Base-by-base conservation (phyloP, 768 basidiomycete species). In the Zangia roseola region DNA sequence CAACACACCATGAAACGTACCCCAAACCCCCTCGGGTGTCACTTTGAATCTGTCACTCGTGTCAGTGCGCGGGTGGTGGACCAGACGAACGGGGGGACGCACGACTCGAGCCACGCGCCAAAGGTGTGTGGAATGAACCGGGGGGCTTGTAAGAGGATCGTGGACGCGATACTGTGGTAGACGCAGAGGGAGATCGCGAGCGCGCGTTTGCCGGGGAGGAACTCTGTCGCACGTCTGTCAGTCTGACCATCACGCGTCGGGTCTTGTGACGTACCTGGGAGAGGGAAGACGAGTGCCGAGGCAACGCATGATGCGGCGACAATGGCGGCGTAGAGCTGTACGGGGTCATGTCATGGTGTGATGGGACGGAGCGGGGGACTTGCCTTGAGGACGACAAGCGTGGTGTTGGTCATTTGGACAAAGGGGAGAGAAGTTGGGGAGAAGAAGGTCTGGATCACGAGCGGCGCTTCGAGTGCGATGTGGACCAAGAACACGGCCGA, bases 141-240 rank as follows among this genome's bases (percentile, higher is more conserved):
- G 1, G 89, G 88, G 2, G 86, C 75, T 50, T 87, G 81, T 64
- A 79, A 86, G 41, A 93, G 78, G 41, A 90, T 69, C 3, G 88
- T 90, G 1, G 89, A 88, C 42, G 76, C 76, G 26, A 84, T 67
- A 49, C 74, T 82, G 64, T 93, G 90, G 64, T 92, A 93, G 13
- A 91, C 58, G 53, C 84, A 83, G 2, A 93, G 77, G 10, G 75
- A 81, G 24, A 93, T 83, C 2, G 86, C 91, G 9, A 92, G 67
- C 0, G 88, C 91, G 14, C 91, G 82, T 71, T 93, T 93, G 10
- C 89, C 89, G 0, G 90, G 91, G 3, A 92, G 70, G 66, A 88
- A 91, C 57, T 92, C 90, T 88, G 26, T 8, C 5, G 25, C 31
- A 17, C 16, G 23, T 23, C 10, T 33, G 26, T 33, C 16, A 12